Evolutionary conservation across 2,329 filamentous ascomycete species (phyloP), one percentile per base, ranked within the genome.

Genomic region (Scytalidium lignicola): DNA sequence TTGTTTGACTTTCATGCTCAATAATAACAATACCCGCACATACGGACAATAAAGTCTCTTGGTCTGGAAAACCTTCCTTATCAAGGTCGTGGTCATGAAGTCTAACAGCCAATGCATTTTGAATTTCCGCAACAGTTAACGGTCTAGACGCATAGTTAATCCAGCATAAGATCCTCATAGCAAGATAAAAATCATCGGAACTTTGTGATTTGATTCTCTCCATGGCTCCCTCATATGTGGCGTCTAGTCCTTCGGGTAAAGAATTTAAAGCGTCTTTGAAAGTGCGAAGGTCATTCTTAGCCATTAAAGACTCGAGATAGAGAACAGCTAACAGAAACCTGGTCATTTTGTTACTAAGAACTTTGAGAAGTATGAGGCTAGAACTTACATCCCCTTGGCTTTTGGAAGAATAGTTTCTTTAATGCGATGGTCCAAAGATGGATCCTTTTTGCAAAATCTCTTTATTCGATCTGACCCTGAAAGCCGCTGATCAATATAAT

Each of bases 71-170:
- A 20, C 39, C 28, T 64, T 28, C 7, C 47, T 47, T n/a, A 28
- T 3, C 15, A 5, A 37, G 32, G 5, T n/a, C 15, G 15, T 8
- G 7, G 8, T 51, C 18, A 0, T 43, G 51, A 9, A 41, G 6
- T 23, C 62, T 56, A 7, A 63, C 53, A 3, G 62, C 64, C 17
- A 68, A 51, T 0, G 64, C 65, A 52, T 65, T 55, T 41, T 57
- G 55, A 1, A 67, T 58, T 46, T 67, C 62, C 2, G 18, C 3
- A 2, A 47, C 39, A 2, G 51, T 58, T 1, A 67, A 41, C 0
- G 44, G 55, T 32, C 58, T 56, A 26, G 41, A 54, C 2, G 63
- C 51, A 22, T 46, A 63, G 4, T 4, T 9, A 13, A 37, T n/a
- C 15, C 7, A n/a, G 8, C 7, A 9, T n/a, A 37, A 37, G 7